phyloP scores from a whole-genome alignment of 139 green algal species.

The Yamagishiella unicocca region DNA sequence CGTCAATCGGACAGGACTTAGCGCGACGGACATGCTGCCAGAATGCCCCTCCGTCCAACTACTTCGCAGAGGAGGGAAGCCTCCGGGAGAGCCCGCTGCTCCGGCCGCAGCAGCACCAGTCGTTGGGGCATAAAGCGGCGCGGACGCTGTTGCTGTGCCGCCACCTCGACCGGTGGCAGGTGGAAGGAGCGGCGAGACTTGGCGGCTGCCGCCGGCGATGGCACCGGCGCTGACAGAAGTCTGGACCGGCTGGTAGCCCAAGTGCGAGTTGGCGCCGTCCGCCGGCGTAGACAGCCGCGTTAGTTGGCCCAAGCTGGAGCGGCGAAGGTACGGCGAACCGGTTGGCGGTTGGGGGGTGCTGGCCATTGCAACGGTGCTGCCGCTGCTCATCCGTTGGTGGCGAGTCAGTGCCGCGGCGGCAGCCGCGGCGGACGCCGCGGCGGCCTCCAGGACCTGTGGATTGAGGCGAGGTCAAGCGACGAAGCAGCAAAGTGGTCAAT shows the following conservation, averaged over 20 bases:
- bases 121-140: too few species aligned
- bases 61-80: too few species aligned
- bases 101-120: too few species aligned
- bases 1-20: too few species aligned
- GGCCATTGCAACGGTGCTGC: background rate
- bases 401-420: background rate
- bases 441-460: background rate
- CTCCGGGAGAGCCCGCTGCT: too few species aligned
- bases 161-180: too few species aligned
- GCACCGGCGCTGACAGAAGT: background rate
- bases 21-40: too few species aligned
- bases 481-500: background rate
- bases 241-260: background rate
- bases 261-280: background rate
- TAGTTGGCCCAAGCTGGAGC: background rate
- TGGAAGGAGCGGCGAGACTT: too few species aligned
- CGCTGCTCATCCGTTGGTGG: background rate
- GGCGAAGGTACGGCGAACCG: background rate
- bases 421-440: background rate
- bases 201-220: background rate
- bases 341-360: background rate
- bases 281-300: too few species aligned
- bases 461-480: background rate
- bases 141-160: too few species aligned
- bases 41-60: too few species aligned